Evolutionary conservation across 2,329 filamentous ascomycete genomes (phyloP).

Genomic region (Blastomyces gilchristii): DNA sequence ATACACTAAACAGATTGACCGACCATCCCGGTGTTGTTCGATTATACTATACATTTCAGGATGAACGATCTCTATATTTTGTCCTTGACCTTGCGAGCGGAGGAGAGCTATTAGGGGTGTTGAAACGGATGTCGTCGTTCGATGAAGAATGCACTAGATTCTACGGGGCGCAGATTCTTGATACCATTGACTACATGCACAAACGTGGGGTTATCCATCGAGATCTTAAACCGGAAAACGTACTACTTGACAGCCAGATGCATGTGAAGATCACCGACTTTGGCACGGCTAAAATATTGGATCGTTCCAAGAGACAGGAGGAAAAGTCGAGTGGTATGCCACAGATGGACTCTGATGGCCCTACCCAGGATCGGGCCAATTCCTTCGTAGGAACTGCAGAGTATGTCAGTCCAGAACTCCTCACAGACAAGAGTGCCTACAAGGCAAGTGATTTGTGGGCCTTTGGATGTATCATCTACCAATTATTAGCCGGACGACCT

Average conservation of each 20-base stretch:
- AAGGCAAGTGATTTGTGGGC: slow-evolving; percentile 98
- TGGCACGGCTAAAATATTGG: slow-evolving; percentile 89
- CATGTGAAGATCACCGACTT: slow-evolving; percentile 99
- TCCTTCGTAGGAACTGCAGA: slow-evolving; percentile 97
- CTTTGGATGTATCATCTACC: slow-evolving; percentile 96
- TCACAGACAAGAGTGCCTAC: slow-evolving; percentile 93
- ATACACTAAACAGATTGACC: slow-evolving; percentile 88
- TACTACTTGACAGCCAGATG: slow-evolving; percentile 89
- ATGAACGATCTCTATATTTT: slow-evolving; percentile 92
- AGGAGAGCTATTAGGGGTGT: slow-evolving; percentile 79
- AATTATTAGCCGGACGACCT: slow-evolving; percentile 86
- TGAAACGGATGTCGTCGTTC: slow-evolving; percentile 92
- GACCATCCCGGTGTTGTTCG: slow-evolving; percentile 95
- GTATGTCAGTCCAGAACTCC: slow-evolving; percentile 93
- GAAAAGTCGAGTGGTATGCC: slow-evolving; percentile 38
- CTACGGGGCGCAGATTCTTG: slow-evolving; percentile 90
- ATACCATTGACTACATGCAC: slow-evolving; percentile 97
- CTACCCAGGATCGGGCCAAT: slow-evolving; percentile 64
- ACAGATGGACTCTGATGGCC: slow-evolving; percentile 42
- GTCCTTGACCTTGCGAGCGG: slow-evolving; percentile 88
- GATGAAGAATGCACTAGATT: slow-evolving; percentile 90
- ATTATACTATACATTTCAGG: slow-evolving; percentile 97
- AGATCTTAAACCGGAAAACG: slow-evolving; percentile 94
- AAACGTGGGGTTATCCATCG: slow-evolving; percentile 90
- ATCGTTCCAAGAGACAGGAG: slow-evolving; percentile 40